Conservation (phyloP, 352 stramenopile species). For the Discostella stelligera region DNA sequence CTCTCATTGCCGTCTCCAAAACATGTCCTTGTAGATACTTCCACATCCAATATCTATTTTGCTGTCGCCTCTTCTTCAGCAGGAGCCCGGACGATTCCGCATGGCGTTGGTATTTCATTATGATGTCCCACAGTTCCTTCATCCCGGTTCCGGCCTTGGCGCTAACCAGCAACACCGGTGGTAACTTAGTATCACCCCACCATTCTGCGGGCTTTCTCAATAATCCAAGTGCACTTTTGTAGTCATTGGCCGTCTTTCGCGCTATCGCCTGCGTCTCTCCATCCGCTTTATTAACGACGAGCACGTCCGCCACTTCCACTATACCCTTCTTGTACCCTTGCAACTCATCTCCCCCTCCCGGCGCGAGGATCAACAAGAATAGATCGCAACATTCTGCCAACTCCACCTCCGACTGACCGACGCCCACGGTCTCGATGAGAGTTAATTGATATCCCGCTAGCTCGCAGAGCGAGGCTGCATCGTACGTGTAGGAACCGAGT, state of each 20-base stretch:
- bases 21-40: conserved; percentile 69
- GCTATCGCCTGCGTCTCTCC: conserved; percentile 72
- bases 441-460: conserved; percentile 92
- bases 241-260: conserved; percentile 68
- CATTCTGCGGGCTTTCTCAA: conserved; percentile 45
- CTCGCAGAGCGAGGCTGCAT: conserved; percentile 94
- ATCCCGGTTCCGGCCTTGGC: conserved; percentile 57
- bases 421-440: conserved; percentile 95
- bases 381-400: conserved; percentile 96
- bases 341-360: conserved; percentile 93
- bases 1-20: conserved; percentile 41
- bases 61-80: conserved; percentile 46
- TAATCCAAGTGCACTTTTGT: conserved; percentile 57
- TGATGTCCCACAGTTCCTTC: conserved; percentile 60
- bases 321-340: conserved; percentile 99
- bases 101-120: conserved; percentile 52
- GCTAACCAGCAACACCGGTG: conserved; percentile 68
- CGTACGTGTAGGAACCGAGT: conserved; percentile 84
- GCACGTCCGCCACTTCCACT: conserved; percentile 95
- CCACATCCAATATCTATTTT: conserved; percentile 79
- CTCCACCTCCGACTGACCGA: conserved; percentile 96
- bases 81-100: conserved; percentile 48
- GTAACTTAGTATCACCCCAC: conserved; percentile 38
- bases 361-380: conserved; percentile 92
- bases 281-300: conserved; percentile 98